Base-by-base conservation (phyloP, 768 basidiomycete genomes). In the Mycena rebaudengoi region DNA sequence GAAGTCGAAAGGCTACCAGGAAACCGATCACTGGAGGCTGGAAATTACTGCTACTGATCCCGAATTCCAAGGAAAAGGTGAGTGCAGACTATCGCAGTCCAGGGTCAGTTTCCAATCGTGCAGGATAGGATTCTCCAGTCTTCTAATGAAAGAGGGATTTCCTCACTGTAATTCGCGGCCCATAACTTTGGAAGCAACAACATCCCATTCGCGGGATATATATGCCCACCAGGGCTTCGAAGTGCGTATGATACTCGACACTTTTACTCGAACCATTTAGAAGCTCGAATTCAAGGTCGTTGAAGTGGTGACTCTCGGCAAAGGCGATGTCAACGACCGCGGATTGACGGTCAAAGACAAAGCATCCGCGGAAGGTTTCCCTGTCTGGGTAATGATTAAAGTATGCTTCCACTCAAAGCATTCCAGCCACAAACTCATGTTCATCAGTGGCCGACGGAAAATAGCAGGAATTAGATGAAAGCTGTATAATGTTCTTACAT, bases 21-120 rank as follows among this genome's bases (percentile, higher is more conserved):
- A 40, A 11, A 58, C 54, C 12, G 62, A 57, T 13, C 62, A 64
- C 40, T 64, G 28, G n/a, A 29, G 62, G 20, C 23, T 64, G 18
- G 55, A 64, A 37, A 64, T 57, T 5, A 64, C 62, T 14, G 62
- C 62, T 2, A 64, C 62, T 10, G 54, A 64, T 23, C 62, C 62
- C 2, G 62, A 57, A 40, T 64, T 49, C 20, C 62, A 64, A 35
- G 41, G 41, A 1, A 55, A 50, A 57, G 53, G 53, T 62, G n/a
- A n/a, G n/a, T n/a, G n/a, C n/a, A n/a, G n/a, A n/a, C n/a, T n/a
- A n/a, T n/a, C n/a, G n/a, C n/a, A n/a, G n/a, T n/a, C n/a, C n/a
- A n/a, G n/a, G n/a, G n/a, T n/a, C n/a, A n/a, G n/a, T n/a, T n/a
- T n/a, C n/a, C n/a, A n/a, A n/a, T n/a, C n/a, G n/a, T n/a, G n/a